These are phyloP conservation scores for Stephania japonica DNA, from an alignment of 164 flowering plant species.

Conservation along the genomic window DNA sequence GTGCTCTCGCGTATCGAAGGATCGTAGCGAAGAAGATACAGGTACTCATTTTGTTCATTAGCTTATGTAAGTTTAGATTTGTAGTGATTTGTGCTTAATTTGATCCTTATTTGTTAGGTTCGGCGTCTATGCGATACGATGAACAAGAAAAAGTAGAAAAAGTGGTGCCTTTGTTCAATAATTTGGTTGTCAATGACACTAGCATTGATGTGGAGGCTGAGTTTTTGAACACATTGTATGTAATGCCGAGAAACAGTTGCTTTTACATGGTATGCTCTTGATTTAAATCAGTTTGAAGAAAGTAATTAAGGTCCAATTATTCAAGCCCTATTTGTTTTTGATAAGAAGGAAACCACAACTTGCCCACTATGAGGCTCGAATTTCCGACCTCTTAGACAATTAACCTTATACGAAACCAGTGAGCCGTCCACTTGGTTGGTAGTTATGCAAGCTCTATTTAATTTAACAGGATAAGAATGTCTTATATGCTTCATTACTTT, in stretches of 20 bases:
- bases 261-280: conserved; percentile 69
- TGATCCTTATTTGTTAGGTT: conserved; percentile 27
- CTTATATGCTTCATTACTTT: conserved; percentile 5
- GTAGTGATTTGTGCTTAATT: neutral
- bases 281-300: too few relatives aligned
- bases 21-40: conserved; percentile 21
- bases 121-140: conserved; percentile 4
- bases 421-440: too few relatives aligned
- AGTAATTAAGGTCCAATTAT: too few relatives aligned
- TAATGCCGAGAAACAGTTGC: conserved; percentile 66
- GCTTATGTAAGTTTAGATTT: neutral
- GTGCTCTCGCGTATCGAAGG: conserved; percentile 6
- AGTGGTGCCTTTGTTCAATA: conserved; percentile 50
- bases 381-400: too few relatives aligned
- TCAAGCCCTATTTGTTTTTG: too few relatives aligned
- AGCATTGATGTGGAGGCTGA: conserved; percentile 64
- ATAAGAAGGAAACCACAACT: too few relatives aligned
- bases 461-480: conserved; percentile 14
- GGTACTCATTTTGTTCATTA: conserved; percentile 32
- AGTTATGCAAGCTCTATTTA: neutral
- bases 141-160: conserved; percentile 25
- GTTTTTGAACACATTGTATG: conserved; percentile 39
- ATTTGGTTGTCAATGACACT: conserved; percentile 52
- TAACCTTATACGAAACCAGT: too few relatives aligned
- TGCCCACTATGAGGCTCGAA: too few relatives aligned